Percentiles rank a stretch among this genome's conserved stretches.
Evolutionary conservation across 345 rosid species (phyloP).

Genomic region (Eucalyptus camaldulensis): DNA sequence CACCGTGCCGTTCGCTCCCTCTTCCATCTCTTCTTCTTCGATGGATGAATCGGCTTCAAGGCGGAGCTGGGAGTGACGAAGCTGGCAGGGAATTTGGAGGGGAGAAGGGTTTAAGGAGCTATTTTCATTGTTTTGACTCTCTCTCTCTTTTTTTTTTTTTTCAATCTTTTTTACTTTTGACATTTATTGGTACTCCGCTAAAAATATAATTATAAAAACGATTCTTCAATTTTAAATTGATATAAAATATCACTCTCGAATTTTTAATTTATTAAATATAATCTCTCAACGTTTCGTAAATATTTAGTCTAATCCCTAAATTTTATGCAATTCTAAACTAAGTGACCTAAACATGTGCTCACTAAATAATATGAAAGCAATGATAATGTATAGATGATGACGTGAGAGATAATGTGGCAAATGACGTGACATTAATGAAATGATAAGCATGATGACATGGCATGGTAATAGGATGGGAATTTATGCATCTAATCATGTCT

Average conservation of each 20-base stretch:
- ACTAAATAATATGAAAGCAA: too few species aligned
- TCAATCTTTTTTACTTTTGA: neutral
- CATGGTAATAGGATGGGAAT: too few species aligned
- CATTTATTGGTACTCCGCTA: neutral
- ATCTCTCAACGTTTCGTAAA: rapidly evolving
- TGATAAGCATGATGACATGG: too few species aligned
- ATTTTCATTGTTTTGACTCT: neutral
- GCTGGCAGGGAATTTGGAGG: neutral
- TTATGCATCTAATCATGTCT: rapidly evolving
- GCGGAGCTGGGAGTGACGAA: neutral
- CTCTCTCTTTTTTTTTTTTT: rapidly evolving
- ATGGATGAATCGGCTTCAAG: neutral
- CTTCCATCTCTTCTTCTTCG: neutral
- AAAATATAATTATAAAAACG: neutral
- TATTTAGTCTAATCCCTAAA: rapidly evolving
- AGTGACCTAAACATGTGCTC: neutral
- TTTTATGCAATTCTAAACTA: too few species aligned
- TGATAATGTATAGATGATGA: too few species aligned
- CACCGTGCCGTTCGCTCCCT: conserved; percentile 39
- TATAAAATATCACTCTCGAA: rapidly evolving
- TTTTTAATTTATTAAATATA: neutral
- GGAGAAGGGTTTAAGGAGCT: neutral
- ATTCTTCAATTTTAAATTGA: too few species aligned
- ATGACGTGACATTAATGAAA: too few species aligned
- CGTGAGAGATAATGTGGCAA: too few species aligned